These are phyloP conservation scores for Fusarium goolgardi DNA, from an alignment of 2,329 filamentous ascomycete genomes.

Conservation along the genomic window DNA sequence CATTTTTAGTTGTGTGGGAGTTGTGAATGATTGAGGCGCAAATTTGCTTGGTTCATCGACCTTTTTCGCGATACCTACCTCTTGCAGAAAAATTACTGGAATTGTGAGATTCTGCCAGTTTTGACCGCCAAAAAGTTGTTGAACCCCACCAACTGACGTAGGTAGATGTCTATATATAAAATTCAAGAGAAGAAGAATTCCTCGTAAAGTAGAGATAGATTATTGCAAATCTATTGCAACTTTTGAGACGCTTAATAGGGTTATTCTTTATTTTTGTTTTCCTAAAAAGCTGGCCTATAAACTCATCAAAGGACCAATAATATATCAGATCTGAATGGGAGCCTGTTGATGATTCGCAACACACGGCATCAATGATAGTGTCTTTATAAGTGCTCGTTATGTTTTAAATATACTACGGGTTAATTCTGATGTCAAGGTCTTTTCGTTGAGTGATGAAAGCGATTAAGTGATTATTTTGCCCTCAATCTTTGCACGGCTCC, in stretches of 20 bases:
- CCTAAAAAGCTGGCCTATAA: background rate
- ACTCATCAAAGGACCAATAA: background rate
- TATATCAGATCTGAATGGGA: background rate
- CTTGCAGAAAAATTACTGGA: slow-evolving; percentile 34
- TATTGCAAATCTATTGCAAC: background rate
- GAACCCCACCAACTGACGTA: slow-evolving; percentile 35
- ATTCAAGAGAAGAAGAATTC: background rate
- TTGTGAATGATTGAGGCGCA: slow-evolving; percentile 5
- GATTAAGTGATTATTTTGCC: background rate
- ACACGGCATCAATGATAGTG: background rate
- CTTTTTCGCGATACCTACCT: slow-evolving; percentile 20
- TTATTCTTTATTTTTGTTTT: background rate
- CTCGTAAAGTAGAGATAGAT: background rate
- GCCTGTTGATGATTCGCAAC: background rate
- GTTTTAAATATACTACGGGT: too few species aligned
- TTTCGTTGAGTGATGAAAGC: too few species aligned
- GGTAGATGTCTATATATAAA: background rate
- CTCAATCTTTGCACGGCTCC: background rate
- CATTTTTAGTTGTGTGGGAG: slow-evolving; percentile 43
- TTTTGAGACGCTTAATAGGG: accelerated
- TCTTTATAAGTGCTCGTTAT: background rate
- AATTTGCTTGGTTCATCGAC: slow-evolving; percentile 7
- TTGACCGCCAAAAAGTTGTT: slow-evolving; percentile 41
- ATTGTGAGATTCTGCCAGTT: slow-evolving; percentile 32
- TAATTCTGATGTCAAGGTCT: background rate